phyloP scores from a whole-genome alignment of 73 alveolate genomes.

The Paramecium biaurelia region DNA sequence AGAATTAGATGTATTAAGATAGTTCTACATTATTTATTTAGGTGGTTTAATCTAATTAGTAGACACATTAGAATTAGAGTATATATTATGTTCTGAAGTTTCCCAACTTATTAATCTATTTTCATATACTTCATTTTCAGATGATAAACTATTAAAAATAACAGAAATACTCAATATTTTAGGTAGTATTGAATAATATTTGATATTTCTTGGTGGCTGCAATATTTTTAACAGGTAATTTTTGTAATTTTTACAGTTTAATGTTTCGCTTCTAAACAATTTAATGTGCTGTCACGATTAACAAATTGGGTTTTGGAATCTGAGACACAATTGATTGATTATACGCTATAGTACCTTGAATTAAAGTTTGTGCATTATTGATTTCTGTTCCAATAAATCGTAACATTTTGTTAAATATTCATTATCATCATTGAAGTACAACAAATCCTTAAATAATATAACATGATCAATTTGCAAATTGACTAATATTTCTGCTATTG shows the following conservation, averaged over 20 bases:
- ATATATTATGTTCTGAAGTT: background rate
- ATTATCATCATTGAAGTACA: conserved; percentile 35
- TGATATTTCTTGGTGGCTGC: background rate
- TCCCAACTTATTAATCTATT: background rate
- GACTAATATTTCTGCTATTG: conserved; percentile 44
- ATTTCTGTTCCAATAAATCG: background rate
- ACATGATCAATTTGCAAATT: conserved; percentile 50
- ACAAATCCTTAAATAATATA: conserved; percentile 11
- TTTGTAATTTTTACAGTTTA: background rate
- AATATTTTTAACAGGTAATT: background rate
- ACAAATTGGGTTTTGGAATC: conserved; percentile 43
- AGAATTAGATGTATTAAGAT: background rate
- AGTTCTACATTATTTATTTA: background rate
- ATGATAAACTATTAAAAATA: background rate
- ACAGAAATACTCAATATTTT: background rate
- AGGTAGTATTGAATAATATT: background rate
- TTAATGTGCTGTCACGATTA: conserved; percentile 25
- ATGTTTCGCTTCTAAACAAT: conserved; percentile 15
- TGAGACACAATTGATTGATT: conserved; percentile 16
- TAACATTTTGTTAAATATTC: conserved; percentile 39
- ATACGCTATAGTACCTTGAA: background rate
- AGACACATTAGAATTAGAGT: background rate
- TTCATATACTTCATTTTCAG: background rate
- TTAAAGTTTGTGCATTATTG: background rate
- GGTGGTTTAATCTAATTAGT: background rate